Conservation (phyloP, 2,329 filamentous ascomycete species). For the Microcyclospora pomicola region DNA sequence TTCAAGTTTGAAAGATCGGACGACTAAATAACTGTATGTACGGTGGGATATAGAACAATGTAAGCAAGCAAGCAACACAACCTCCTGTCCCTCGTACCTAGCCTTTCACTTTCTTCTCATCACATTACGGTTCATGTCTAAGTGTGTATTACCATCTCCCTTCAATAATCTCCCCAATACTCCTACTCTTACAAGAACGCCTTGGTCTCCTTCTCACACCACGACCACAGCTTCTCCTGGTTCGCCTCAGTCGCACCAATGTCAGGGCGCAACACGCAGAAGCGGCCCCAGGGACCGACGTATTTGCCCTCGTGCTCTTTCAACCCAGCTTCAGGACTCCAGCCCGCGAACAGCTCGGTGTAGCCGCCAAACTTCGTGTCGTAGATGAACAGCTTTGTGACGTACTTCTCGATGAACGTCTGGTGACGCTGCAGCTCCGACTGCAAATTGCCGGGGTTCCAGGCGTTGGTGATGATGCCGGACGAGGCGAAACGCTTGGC, state of each 20-base stretch:
- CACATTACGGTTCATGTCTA: too few relatives aligned
- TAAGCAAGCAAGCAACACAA: too few relatives aligned
- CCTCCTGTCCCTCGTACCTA: too few relatives aligned
- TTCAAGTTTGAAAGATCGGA: too few relatives aligned
- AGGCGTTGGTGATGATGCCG: slow-evolving; percentile 15
- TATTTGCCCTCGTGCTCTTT: slow-evolving; percentile 16
- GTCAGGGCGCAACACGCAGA: slow-evolving; percentile 17
- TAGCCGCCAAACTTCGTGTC: slow-evolving; percentile 15
- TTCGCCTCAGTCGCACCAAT: slow-evolving; percentile 19
- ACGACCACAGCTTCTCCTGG: slow-evolving; percentile 26
- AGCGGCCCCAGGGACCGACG: slow-evolving; percentile 22
- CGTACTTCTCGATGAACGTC: not conserved
- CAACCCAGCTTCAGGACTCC: slow-evolving; percentile 13
- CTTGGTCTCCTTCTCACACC: slow-evolving; percentile 27
- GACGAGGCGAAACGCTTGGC: slow-evolving; percentile 6
- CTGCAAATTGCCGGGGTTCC: slow-evolving; percentile 21
- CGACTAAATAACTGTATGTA: too few relatives aligned
- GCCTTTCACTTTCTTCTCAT: too few relatives aligned
- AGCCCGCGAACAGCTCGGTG: slow-evolving; percentile 18
- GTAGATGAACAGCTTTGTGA: slow-evolving; percentile 8
- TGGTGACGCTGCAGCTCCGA: slow-evolving; percentile 16
- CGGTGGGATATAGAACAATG: too few relatives aligned
- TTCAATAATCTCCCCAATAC: too few relatives aligned
- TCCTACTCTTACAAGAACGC: too few relatives aligned
- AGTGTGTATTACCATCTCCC: too few relatives aligned